Evolutionary conservation across 257 asterid genomes (phyloP), one percentile per base, ranked within the genome.

Genomic region (Nicotiana tomentosiformis): DNA sequence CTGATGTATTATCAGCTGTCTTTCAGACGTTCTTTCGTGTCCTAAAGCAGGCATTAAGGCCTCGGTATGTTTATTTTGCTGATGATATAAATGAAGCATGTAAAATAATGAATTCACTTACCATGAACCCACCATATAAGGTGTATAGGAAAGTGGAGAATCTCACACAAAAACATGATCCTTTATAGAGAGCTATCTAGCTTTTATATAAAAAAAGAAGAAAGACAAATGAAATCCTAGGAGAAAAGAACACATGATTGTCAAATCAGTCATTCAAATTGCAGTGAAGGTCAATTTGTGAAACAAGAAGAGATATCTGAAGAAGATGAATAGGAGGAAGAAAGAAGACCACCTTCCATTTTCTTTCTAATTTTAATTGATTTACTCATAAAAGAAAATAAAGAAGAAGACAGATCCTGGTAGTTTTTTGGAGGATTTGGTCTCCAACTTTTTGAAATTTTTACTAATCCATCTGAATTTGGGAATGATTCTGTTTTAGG

Each of bases 21-120:
- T 96, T 94, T 81, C 88, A 91, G 69, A 93, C 92, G 77, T 90
- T 87, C 84, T 96, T 96, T 83, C 95, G 98, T 67, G 86, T 96
- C 87, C 90, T 96, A 83, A 94, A 90, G 92, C 92, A 89, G 83
- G 86, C 94, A 5, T 57, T 87, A 85, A 88, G 68, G 65, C 90
- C 92, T 66, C 82, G 78, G 98, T 96, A 88, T 87, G 92, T 76
- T 70, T 78, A 49, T 53, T 74, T 57, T 53, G 49, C 68, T 67
- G 56, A 67, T 67, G 66, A 51, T 66, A 16, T 53, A 49, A 43
- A 51, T 12, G 51, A 67, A 81, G 65, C 65, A 0, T 76, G 80
- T 76, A 46, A 4, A 29, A 26, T 16, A 16, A 53, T 76, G 80
- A 29, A 76, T 51, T 51, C 29, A 51, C 6, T 51, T 76, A 29